Evolutionary conservation across 1,139 yeast species (phyloP).

Genomic region (Hanseniaspora gamundiae): DNA sequence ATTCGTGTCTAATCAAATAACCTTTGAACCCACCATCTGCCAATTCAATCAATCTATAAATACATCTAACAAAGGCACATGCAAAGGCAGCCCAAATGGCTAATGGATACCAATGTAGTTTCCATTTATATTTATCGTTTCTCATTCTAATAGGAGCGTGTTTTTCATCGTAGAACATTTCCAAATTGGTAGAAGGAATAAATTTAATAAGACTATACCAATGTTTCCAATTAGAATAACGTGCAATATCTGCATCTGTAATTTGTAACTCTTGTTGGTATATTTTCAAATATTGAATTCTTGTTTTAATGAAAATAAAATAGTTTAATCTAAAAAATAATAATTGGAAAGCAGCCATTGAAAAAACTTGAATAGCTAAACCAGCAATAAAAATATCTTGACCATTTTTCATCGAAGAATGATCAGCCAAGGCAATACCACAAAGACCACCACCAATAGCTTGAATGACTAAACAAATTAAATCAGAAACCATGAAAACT

Average conservation of each 20-base stretch:
- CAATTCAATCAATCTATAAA: constrained; percentile 72
- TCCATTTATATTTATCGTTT: constrained; percentile 18
- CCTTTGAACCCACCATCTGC: constrained; percentile 65
- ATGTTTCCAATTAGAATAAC: background rate
- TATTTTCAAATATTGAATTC: constrained; percentile 14
- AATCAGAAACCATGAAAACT: constrained; percentile 54
- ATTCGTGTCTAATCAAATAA: constrained; percentile 55
- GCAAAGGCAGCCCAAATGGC: constrained; percentile 35
- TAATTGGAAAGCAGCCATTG: constrained; percentile 52
- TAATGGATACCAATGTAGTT: constrained; percentile 37
- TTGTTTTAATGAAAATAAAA: constrained; percentile 32
- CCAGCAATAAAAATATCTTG: constrained; percentile 76
- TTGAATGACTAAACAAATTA: constrained; percentile 59
- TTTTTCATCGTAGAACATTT: constrained; percentile 7
- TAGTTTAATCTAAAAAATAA: constrained; percentile 45
- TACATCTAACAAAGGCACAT: constrained; percentile 54
- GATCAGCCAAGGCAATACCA: constrained; percentile 31
- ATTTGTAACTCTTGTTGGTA: background rate
- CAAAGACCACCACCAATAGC: constrained; percentile 78
- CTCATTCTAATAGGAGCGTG: constrained; percentile 15
- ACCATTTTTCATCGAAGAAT: constrained; percentile 35
- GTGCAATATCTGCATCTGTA: background rate
- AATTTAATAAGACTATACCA: constrained; percentile 6
- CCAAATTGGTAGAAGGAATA: constrained; percentile 1
- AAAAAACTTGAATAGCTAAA: constrained; percentile 60